Evolutionary conservation across 345 rosid species (phyloP), one percentile per base, ranked within the genome.

Genomic region (Pelargonium nanum): DNA sequence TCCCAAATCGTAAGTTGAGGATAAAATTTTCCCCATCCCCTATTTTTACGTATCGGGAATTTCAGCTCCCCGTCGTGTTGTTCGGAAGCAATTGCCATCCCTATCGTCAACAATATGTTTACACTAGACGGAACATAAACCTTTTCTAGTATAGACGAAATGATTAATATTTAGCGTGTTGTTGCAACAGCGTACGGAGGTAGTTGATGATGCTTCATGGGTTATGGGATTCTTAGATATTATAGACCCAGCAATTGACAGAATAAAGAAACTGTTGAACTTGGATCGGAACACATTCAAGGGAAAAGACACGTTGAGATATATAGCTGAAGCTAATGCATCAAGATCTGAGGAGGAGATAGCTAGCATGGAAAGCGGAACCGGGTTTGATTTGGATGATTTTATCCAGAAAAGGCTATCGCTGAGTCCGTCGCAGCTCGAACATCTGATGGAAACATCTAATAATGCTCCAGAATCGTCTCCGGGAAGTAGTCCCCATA

Each of bases 161-260:
- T 26, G 23, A 25, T 26, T 63, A 19, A 24, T n/a, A 16, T 60
- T 2, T 23, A 40, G 40, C 26, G 9, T 26, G 22, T 22, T 54
- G 28, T 20, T 70, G 54, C 40, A 60, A 70, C 85, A 93, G 99
- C 78, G 91, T 1, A 93, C 82, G 1, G 99, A 93, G 76, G 83
- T 93, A 15, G 96, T 87, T 9, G 99, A 93, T 28, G 99, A 93
- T 78, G 78, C 91, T 17, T 87, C 97, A 2, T 93, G 97, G 99
- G 83, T 87, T 52, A 83, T 70, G 20, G 99, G 99, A 55, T 79
- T 93, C 72, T 59, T 87, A 24, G 94, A 89, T 59, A 82, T 87
- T 60, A 77, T 93, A 48, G 97, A 93, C 56, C 99, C 97, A 12
- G 94, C 99, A 28, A 75, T 93, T n/a, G 91, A 85, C 73, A 85